Evolutionary conservation across 148 eudicot genomes (phyloP), one percentile per base, ranked within the genome.

Genomic region (Arbutus unedo): DNA sequence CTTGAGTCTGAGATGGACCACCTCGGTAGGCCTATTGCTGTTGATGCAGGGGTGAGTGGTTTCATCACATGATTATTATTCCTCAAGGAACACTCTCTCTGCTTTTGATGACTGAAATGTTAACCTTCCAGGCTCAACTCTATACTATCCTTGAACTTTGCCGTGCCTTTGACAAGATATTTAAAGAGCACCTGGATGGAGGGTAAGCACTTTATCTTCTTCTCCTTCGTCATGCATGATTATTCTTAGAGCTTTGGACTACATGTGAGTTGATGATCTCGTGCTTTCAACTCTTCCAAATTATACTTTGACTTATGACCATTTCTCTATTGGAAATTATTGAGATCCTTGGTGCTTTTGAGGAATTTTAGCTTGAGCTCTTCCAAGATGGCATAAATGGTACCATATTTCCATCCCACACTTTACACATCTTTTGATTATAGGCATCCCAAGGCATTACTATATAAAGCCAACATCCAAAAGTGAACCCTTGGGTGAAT

Each of bases 11-110:
- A 94, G 90, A 76, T 94, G 91, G 97, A 93, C 55, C 91, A 87
- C 78, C 87, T 94, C 84, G 98, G 98, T 75, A 90, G 93, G 85
- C 97, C 98, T 54, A 50, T 94, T 86, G 93, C 90, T 81, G 95
- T 86, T 21, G 98, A 94, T 85, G 98, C 91, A 45, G 98, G 98
- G 90, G 98, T 94, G 83, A 88, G 93, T 82, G 14, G 50, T 49
- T 74, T 60, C 53, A 6, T 47, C 11, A 78, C 54, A 19, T 71
- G 8, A 16, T 16, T 48, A 74, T 18, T 48, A 66, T 55, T 81
- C 16, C 47, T 79, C 9, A 62, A 41, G 56, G 71, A 77, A 66
- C 57, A 56, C 45, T 66, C 14, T 31, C 15, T 50, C 43, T 51
- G 48, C 76, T 41, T 51, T 81, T 11, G 31, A 38, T 47, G 51